A percentile compares a stretch with the other conserved stretches of the same genome.
These are phyloP conservation scores for Chalciporus chontae DNA, from an alignment of 768 basidiomycete genomes.

Conservation along the genomic window DNA sequence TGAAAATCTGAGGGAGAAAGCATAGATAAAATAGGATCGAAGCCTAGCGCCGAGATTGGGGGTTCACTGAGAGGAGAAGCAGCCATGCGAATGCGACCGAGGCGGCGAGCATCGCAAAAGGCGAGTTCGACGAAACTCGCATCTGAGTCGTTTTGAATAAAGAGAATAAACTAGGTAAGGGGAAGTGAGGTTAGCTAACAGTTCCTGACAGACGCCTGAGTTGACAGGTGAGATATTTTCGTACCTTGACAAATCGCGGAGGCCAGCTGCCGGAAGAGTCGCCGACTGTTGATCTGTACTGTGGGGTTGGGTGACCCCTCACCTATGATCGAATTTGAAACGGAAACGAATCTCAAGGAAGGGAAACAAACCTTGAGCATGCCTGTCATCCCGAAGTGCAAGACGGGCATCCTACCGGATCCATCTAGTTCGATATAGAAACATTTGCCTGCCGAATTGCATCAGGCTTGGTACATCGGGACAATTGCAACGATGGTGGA, in stretches of 20 bases:
- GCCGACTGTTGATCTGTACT: constrained; percentile 47
- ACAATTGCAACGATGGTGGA: not conserved
- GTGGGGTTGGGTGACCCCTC: constrained; percentile 44
- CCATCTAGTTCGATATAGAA: constrained; percentile 67
- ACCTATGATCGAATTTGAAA: constrained; percentile 27
- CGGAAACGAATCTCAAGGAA: not conserved
- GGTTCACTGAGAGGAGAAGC: constrained; percentile 54
- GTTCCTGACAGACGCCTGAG: not conserved
- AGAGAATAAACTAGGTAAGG: constrained; percentile 53
- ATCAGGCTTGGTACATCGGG: not conserved
- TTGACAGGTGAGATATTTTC: not conserved
- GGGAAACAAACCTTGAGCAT: constrained; percentile 54
- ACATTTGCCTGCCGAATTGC: constrained; percentile 45
- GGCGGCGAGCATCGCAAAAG: constrained; percentile 67
- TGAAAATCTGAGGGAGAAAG: constrained; percentile 53
- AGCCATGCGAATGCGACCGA: constrained; percentile 67
- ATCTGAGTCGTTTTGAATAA: constrained; percentile 40
- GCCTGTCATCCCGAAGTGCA: constrained; percentile 89
- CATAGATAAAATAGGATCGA: constrained; percentile 74
- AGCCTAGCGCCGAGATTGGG: constrained; percentile 70
- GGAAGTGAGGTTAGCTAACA: no score
- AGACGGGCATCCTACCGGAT: constrained; percentile 56
- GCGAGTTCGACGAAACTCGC: constrained; percentile 48
- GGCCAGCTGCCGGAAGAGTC: constrained; percentile 52
- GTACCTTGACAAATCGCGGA: constrained; percentile 63